Evolutionary conservation across 345 rosid genomes (phyloP), one percentile per base, ranked within the genome.

Genomic region (Orychophragmus violaceus): DNA sequence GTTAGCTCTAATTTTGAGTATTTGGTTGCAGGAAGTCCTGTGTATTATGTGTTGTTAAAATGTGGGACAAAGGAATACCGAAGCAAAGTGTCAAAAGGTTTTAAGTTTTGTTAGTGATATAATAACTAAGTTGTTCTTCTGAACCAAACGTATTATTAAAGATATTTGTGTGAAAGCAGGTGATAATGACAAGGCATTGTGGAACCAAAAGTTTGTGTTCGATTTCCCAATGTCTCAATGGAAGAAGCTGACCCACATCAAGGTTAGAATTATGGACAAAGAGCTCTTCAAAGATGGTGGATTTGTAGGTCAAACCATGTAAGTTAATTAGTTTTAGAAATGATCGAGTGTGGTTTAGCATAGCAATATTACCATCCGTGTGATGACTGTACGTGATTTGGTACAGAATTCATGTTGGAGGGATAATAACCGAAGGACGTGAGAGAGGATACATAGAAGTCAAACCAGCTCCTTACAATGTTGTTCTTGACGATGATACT

Each of bases 171-270:
- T 54, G 22, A 57, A 33, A 65, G 69, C 72, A 90, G 94, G 81
- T 69, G 76, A 80, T 69, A 76, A 79, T 64, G 77, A 74, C 5
- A 78, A 76, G 16, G 84, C 81, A 33, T 52, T 82, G 77, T 93
- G 98, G 98, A 90, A 93, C 77, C 82, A 93, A 82, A 93, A 93
- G 77, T 84, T 94, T 76, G 67, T 35, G 30, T 87, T 90, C 16
- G 81, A 84, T 53, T 83, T 76, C 59, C 82, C 83, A 0, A 59
- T 80, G 18, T 52, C 68, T 36, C 78, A 85, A 22, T 90, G 94
- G 88, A 76, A 74, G 73, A 81, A 70, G 25, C 32, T 81, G 17
- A 73, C 75, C 35, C 82, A 82, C 30, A 76, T 90, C 36, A 94
- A 83, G 63, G 60, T 88, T 57, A 84, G 78, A 67, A 85, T 88